Evolutionary conservation across 768 basidiomycete genomes (phyloP), one percentile per base, ranked within the genome.

Genomic region (Mycena amicta): DNA sequence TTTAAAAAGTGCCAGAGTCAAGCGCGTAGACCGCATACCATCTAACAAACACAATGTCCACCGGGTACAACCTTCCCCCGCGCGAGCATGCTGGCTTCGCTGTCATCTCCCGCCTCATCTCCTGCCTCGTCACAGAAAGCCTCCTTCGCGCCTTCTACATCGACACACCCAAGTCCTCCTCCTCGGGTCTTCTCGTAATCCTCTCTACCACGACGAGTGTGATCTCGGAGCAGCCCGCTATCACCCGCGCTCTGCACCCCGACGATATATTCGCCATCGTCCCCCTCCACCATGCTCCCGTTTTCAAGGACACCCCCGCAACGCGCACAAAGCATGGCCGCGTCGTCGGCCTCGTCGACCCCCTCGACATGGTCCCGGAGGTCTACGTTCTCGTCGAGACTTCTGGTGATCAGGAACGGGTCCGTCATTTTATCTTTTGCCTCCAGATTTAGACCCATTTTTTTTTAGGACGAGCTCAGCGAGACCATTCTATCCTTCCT

Each of bases 301-400:
- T 81, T 2, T 73, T 82, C 53, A 72, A 72, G 16, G 71, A 68
- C 18, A 47, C 25, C 26, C 47, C 47, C 12, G 23, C 63, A 13
- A 45, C 56, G 23, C 25, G 49, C 2, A 70, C 70, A 43, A 72
- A 71, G 52, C 73, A 79, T 60, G 81, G 79, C 20, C 66, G 68
- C 13, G 65, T 68, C 12, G 75, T 84, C 31, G 80, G 77, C 28
- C 75, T 84, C 20, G 69, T 83, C 11, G 83, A 85, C 63, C 84
- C 84, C 4, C 70, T 84, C n/a, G 84, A 85, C 64, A 84, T 85
- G 82, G 53, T 77, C 18, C 79, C 81, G 1, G 71, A 71, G 29
- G 66, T 80, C 26, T 81, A 75, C 56, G 73, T 79, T 39, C 59
- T 76, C 18, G 60, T 62, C n/a, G 55, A 69, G 51, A 51, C 27